Percentiles rank a stretch among this genome's conserved stretches.
Conservation (phyloP, 352 stramenopile genomes). For the Pythium apleroticum region DNA sequence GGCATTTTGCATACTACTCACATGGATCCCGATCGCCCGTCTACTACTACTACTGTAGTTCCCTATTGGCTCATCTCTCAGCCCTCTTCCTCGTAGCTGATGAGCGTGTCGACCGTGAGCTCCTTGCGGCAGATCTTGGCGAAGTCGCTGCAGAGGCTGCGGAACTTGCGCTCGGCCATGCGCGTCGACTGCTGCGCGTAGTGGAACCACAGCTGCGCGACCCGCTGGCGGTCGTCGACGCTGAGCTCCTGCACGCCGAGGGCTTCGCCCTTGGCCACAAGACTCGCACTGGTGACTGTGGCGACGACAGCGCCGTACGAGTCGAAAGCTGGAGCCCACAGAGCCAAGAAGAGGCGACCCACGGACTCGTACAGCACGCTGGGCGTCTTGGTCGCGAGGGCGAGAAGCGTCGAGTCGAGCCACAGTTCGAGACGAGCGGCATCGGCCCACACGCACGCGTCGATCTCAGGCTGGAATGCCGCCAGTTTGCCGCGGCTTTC, state of each 20-base stretch:
- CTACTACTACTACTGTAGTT: neutral
- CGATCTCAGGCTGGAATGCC: constrained; percentile 44
- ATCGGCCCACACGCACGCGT: constrained; percentile 41
- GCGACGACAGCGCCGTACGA: constrained; percentile 34
- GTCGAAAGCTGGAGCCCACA: constrained; percentile 43
- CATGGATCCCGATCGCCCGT: no score
- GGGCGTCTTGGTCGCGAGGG: constrained; percentile 52
- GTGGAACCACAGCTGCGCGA: constrained; percentile 55
- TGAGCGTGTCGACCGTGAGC: constrained; percentile 49
- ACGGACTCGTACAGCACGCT: constrained; percentile 61
- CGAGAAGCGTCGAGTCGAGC: constrained; percentile 45
- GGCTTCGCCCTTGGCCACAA: constrained; percentile 30
- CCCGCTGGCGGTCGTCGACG: constrained; percentile 46
- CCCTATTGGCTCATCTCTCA: constrained; percentile 18
- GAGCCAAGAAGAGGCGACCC: constrained; percentile 49
- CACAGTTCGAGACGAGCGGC: constrained; percentile 44
- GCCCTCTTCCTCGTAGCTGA: constrained; percentile 44
- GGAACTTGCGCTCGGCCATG: constrained; percentile 58
- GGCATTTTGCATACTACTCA: no score
- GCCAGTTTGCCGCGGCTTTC: constrained; percentile 51
- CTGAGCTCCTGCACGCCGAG: constrained; percentile 43
- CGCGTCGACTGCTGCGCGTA: constrained; percentile 52
- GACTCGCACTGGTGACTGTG: constrained; percentile 26
- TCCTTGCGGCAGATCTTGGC: constrained; percentile 79
- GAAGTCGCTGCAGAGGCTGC: constrained; percentile 59